phyloP scores from a whole-genome alignment of 1,139 yeast species.

The Geotrichum cucujoidarum region DNA sequence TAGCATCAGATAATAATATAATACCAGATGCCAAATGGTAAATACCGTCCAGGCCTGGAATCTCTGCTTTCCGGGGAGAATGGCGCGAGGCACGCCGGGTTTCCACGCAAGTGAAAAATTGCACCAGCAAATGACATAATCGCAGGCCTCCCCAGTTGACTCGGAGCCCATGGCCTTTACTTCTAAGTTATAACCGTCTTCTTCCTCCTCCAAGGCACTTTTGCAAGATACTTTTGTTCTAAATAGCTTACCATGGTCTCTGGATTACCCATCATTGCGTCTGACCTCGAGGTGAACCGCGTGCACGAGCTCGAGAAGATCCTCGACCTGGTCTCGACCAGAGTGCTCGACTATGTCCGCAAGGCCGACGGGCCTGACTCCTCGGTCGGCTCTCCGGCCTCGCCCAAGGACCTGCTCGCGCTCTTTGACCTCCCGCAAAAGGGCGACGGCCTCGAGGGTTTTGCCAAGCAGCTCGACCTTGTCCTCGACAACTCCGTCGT shows the following conservation, averaged over 20 bases:
- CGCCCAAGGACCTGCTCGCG: conserved; percentile 37
- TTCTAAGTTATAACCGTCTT: too few species aligned
- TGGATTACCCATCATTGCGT: neutral
- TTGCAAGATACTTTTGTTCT: neutral
- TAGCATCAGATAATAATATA: too few species aligned
- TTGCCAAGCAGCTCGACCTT: conserved; percentile 50
- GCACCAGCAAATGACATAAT: too few species aligned
- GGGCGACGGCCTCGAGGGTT: conserved; percentile 41
- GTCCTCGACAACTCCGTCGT: conserved; percentile 67
- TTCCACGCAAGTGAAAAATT: too few species aligned
- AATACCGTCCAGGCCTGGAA: too few species aligned
- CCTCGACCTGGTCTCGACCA: conserved; percentile 38
- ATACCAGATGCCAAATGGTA: too few species aligned
- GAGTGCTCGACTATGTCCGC: conserved; percentile 40
- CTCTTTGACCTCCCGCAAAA: conserved; percentile 32
- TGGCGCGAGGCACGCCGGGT: too few species aligned
- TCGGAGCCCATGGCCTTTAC: too few species aligned
- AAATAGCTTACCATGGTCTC: neutral
- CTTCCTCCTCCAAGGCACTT: too few species aligned
- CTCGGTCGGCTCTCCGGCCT: conserved; percentile 37
- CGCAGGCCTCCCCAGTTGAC: too few species aligned
- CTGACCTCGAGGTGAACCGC: conserved; percentile 36
- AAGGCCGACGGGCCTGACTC: conserved; percentile 39
- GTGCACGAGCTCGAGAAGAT: conserved; percentile 44
- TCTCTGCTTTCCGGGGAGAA: too few species aligned